Conservation (phyloP, 148 eudicot genomes). For the Chenopodium suecicum region DNA sequence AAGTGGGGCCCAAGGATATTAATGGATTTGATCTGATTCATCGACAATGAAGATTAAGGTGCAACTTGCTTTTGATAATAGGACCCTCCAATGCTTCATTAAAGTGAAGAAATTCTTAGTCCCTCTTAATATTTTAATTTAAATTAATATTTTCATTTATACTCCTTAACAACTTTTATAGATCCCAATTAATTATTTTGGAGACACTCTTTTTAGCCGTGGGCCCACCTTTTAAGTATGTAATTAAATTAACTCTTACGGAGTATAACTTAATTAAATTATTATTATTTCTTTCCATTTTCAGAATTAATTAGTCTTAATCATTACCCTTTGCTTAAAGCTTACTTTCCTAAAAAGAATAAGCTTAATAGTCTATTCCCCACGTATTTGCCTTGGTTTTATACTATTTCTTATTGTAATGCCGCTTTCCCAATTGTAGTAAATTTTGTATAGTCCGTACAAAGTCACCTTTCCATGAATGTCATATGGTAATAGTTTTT, state of each 20-base stretch:
- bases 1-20: background rate
- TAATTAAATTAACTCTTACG: background rate
- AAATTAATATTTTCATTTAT: background rate
- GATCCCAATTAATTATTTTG: constrained; percentile 14
- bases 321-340: background rate
- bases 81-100: constrained; percentile 7
- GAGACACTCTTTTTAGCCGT: constrained; percentile 8
- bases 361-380: constrained; percentile 6
- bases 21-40: constrained; percentile 6
- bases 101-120: constrained; percentile 5
- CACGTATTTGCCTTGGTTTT: background rate
- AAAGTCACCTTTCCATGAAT: background rate
- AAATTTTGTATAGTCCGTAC: background rate
- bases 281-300: constrained; percentile 5
- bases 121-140: background rate
- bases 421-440: background rate
- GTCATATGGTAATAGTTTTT: background rate
- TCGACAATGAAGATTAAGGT: constrained; percentile 13
- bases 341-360: constrained; percentile 15
- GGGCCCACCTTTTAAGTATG: background rate
- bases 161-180: background rate
- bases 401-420: background rate
- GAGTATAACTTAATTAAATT: background rate
- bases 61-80: constrained; percentile 8
- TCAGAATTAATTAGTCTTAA: constrained; percentile 1